Conservation (phyloP, 1,139 yeast species). For the Protomyces macrosporus region DNA sequence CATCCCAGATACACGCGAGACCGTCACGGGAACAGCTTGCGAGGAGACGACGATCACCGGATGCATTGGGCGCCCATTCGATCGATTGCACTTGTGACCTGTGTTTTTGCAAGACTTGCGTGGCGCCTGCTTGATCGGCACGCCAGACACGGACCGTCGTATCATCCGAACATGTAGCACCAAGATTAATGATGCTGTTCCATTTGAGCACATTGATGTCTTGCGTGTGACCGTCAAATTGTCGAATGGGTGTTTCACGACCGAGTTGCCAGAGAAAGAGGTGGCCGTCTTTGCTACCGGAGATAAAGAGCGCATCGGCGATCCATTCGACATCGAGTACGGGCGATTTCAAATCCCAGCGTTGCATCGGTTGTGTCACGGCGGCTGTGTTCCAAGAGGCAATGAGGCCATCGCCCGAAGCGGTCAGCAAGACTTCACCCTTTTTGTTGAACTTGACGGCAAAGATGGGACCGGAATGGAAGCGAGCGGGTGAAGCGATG, state of each 20-base stretch:
- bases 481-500: conserved; percentile 31
- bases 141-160: conserved; percentile 25
- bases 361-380: conserved; percentile 47
- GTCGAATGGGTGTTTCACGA: conserved; percentile 53
- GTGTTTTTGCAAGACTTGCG: conserved; percentile 12
- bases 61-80: conserved; percentile 20
- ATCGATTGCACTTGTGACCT: conserved; percentile 9
- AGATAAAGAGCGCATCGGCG: conserved; percentile 61
- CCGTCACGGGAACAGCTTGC: conserved; percentile 24
- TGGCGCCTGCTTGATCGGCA: conserved; percentile 20
- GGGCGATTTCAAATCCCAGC: conserved; percentile 38
- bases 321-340: conserved; percentile 69
- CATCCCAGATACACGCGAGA: conserved; percentile 25
- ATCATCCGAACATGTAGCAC: conserved; percentile 42
- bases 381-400: conserved; percentile 53
- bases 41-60: conserved; percentile 8
- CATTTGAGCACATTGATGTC: conserved; percentile 56
- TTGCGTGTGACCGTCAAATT: conserved; percentile 63
- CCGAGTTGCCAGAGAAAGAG: conserved; percentile 57
- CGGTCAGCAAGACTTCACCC: conserved; percentile 43
- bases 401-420: conserved; percentile 44
- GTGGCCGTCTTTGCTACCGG: conserved; percentile 55
- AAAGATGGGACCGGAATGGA: conserved; percentile 53
- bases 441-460: conserved; percentile 49
- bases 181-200: conserved; percentile 42